Evolutionary conservation across 2,329 filamentous ascomycete genomes (phyloP), one percentile per base, ranked within the genome.

Genomic region (Penicillium sp.): DNA sequence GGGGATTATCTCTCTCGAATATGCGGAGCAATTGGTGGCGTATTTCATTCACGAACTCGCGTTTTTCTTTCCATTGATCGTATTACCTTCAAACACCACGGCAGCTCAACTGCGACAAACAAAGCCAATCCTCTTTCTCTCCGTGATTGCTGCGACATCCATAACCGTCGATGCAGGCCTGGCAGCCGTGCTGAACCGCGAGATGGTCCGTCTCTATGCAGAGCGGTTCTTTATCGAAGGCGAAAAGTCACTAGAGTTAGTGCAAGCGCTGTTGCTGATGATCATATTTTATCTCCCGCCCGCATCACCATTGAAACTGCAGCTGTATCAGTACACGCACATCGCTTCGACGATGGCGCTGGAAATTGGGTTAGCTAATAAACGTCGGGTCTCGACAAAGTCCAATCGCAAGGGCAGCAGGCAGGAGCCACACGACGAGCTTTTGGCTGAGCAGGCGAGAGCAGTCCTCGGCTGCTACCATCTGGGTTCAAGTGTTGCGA

Each of bases 121-220:
- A 36, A 86, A 83, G 66, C 88, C 88, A 1, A 78, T 83, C 2
- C 77, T 91, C 9, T 91, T 91, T 65, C 78, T 89, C n/a, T 80
- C 88, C 30, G 78, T 91, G 64, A 83, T 91, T 73, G 83, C 87
- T 0, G 85, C 84, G 9, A 82, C 87, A 5, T 81, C 85, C 5
- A 83, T 83, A 10, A 82, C 86, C 59, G 76, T 78, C 19, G 25
- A 76, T 82, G 54, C 64, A 5, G 67, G 71, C 3, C 61, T 82
- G 5, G 77, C 78, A 37, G 70, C 69, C 8, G 63, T 67, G 26
- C 69, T 82, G 36, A 80, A 80, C 50, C 75, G 75, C 37, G 79
- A 82, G 61, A 68, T 82, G 36, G 72, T 82, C 56, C 74, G 72
- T 42, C 70, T 77, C 22, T 81, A 79, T 65, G 77, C 79, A 8